phyloP scores from a whole-genome alignment of 352 stramenopile species.

The Phytophthora europaea region DNA sequence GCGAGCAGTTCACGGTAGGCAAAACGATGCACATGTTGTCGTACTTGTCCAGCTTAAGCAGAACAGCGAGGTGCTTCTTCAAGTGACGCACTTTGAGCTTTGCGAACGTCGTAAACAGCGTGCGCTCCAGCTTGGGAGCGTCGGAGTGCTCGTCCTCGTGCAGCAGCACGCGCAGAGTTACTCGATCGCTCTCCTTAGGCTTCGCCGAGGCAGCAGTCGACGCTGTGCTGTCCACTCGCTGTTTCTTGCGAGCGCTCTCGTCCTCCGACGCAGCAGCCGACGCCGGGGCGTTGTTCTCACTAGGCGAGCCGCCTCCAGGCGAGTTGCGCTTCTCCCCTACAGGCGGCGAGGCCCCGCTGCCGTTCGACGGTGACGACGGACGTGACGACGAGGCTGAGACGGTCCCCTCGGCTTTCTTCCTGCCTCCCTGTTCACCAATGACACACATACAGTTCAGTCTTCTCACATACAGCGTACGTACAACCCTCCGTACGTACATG shows the following conservation, averaged over 20 bases:
- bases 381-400: slow-evolving; percentile 29
- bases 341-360: slow-evolving; percentile 21
- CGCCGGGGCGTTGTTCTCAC: slow-evolving; percentile 14
- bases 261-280: slow-evolving; percentile 30
- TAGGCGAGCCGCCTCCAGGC: slow-evolving; percentile 9
- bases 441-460: too few relatives aligned
- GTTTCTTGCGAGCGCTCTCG: slow-evolving; percentile 46
- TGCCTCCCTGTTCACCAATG: slow-evolving; percentile 19
- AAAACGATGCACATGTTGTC: slow-evolving; percentile 73
- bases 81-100: slow-evolving; percentile 79
- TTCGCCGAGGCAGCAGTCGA: neutral
- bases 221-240: slow-evolving; percentile 10
- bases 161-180: slow-evolving; percentile 70
- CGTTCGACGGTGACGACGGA: slow-evolving; percentile 42
- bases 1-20: slow-evolving; percentile 54
- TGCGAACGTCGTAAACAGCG: slow-evolving; percentile 69
- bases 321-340: slow-evolving; percentile 47
- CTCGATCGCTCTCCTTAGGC: slow-evolving; percentile 34
- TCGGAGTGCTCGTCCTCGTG: slow-evolving; percentile 57
- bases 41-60: slow-evolving; percentile 58
- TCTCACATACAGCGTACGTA: too few relatives aligned
- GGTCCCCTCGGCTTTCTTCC: slow-evolving; percentile 33
- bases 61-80: slow-evolving; percentile 70
- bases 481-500: slow-evolving; percentile 47
- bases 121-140: slow-evolving; percentile 52